These are phyloP conservation scores for Cicer pinnatifidum DNA, from an alignment of 306 rosid genomes.

Conservation along the genomic window DNA sequence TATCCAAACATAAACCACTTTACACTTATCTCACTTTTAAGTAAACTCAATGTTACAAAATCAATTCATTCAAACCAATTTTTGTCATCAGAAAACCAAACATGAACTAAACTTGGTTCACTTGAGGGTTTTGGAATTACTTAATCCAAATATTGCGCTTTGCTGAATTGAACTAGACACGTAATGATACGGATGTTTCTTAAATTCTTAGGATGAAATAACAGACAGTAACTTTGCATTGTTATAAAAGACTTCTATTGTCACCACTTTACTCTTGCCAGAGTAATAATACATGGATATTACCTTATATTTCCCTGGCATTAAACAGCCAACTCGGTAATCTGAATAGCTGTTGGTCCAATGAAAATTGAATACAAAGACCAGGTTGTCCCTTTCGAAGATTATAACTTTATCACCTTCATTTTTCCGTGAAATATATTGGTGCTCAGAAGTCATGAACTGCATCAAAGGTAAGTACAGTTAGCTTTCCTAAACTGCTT, in stretches of 20 bases:
- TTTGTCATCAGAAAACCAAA: too few species aligned
- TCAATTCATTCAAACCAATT: too few species aligned
- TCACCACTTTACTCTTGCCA: slow-evolving; percentile 12
- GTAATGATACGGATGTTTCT: slow-evolving; percentile 27
- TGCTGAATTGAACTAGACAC: slow-evolving; percentile 35
- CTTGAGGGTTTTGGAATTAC: slow-evolving; percentile 25
- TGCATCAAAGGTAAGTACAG: slow-evolving; percentile 53
- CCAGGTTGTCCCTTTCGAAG: slow-evolving; percentile 82
- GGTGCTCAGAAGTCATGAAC: slow-evolving; percentile 96
- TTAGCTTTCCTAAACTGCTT: slow-evolving; percentile 41
- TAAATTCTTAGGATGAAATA: slow-evolving; percentile 16
- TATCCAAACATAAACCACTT: too few species aligned
- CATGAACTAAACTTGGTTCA: not conserved
- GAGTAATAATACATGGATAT: slow-evolving; percentile 24
- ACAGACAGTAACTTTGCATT: slow-evolving; percentile 25
- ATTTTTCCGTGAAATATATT: slow-evolving; percentile 75
- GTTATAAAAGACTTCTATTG: slow-evolving; percentile 9
- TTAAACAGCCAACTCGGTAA: slow-evolving; percentile 80
- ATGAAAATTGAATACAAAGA: slow-evolving; percentile 95
- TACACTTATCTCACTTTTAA: too few species aligned
- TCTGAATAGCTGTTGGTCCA: slow-evolving; percentile 87
- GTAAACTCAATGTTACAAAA: too few species aligned
- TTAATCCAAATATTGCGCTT: slow-evolving; percentile 10
- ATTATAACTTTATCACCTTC: slow-evolving; percentile 76
- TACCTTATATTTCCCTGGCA: slow-evolving; percentile 95